Evolutionary conservation across 1,284 basidiomycete genomes (phyloP).

Genomic region (Cryptococcus sp.): DNA sequence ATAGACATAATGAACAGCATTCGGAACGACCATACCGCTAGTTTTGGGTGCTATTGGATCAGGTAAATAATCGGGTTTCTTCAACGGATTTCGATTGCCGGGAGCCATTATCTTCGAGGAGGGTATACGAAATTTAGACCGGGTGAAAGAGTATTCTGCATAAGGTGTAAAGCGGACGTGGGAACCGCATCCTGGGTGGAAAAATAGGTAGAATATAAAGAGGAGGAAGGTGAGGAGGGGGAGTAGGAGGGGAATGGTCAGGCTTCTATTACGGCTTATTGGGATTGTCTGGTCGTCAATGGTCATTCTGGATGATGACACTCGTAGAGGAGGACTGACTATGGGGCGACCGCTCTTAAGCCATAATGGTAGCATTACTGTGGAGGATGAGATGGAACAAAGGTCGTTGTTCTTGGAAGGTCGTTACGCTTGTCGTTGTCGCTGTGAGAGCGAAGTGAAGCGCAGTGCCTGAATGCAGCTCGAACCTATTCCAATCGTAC

Average conservation of each 20-base stretch:
- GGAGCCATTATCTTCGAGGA: constrained; percentile 22
- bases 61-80: constrained; percentile 26
- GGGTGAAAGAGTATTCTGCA: constrained; percentile 6
- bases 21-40: constrained; percentile 40
- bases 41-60: constrained; percentile 28
- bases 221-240: constrained; percentile 8
- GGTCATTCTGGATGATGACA: neutral
- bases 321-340: constrained; percentile 7
- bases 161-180: neutral
- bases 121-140: constrained; percentile 28
- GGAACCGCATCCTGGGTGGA: neutral
- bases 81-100: constrained; percentile 2
- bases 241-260: constrained; percentile 9
- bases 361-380: constrained; percentile 18
- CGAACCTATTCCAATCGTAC: no score
- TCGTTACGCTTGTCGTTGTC: no score
- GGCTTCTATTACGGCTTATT: constrained; percentile 4
- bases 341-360: constrained; percentile 9
- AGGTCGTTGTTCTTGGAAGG: no score
- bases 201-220: constrained; percentile 3
- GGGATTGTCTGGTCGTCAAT: constrained; percentile 15
- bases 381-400: no score
- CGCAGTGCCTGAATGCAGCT: no score
- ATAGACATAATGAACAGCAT: constrained; percentile 48
- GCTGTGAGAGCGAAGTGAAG: no score